These are phyloP conservation scores for Fomitopsis palustris DNA, from an alignment of 1,284 basidiomycete species.

Conservation along the genomic window DNA sequence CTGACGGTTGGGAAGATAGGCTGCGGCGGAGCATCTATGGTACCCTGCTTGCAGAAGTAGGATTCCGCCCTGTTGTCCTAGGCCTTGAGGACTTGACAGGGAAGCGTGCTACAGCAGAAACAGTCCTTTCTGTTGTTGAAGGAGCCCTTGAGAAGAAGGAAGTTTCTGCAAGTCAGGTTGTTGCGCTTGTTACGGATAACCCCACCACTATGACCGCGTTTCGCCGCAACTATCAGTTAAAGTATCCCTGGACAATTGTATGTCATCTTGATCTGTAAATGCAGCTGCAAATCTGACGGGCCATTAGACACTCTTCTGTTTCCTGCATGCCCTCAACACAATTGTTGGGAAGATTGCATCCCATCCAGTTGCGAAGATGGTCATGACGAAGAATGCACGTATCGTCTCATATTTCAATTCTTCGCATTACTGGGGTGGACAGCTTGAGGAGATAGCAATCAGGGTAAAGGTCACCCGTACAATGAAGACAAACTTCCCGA, in stretches of 20 bases:
- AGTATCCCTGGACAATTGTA: slow-evolving; percentile 23
- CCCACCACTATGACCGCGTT: slow-evolving; percentile 15
- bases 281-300: neutral
- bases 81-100: slow-evolving; percentile 24
- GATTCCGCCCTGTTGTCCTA: slow-evolving; percentile 18
- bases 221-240: slow-evolving; percentile 4
- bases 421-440: slow-evolving; percentile 33
- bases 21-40: slow-evolving; percentile 23
- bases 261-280: slow-evolving; percentile 3
- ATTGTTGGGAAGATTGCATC: slow-evolving; percentile 26
- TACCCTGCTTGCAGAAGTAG: slow-evolving; percentile 16
- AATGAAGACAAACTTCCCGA: slow-evolving; percentile 26
- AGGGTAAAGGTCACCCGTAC: slow-evolving; percentile 11
- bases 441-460: slow-evolving; percentile 13
- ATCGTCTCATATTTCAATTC: slow-evolving; percentile 30
- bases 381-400: slow-evolving; percentile 14
- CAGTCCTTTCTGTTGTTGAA: slow-evolving; percentile 13
- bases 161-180: slow-evolving; percentile 5
- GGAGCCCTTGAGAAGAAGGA: slow-evolving; percentile 15
- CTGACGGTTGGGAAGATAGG: slow-evolving; percentile 29
- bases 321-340: slow-evolving; percentile 21
- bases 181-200: slow-evolving; percentile 15
- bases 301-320: slow-evolving; percentile 11
- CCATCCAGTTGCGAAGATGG: slow-evolving; percentile 20
- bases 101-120: slow-evolving; percentile 19